A percentile compares a stretch with the other conserved stretches of the same genome.
These are phyloP conservation scores for Xylariaceae sp. DNA, from an alignment of 2,329 filamentous ascomycete genomes.

Conservation along the genomic window DNA sequence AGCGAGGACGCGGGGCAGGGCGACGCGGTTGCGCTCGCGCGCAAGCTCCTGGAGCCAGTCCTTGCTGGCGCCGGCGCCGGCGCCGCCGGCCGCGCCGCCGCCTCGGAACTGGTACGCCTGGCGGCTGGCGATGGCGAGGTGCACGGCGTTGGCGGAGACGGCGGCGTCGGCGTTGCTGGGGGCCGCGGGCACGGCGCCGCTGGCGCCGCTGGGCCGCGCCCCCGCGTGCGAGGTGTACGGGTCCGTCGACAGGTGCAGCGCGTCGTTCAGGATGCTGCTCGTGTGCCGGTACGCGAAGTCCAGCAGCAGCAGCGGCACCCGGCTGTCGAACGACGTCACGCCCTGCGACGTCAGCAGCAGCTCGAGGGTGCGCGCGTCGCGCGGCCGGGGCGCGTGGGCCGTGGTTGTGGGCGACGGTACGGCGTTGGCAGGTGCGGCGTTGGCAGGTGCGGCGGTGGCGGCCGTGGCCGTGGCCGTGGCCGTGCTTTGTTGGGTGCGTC, in stretches of 20 bases:
- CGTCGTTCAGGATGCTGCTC: constrained; percentile 70
- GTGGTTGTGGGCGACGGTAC: constrained; percentile 35
- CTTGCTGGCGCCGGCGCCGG: constrained; percentile 61
- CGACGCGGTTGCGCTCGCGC: constrained; percentile 68
- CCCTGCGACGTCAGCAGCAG: constrained; percentile 78
- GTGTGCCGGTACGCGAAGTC: constrained; percentile 88
- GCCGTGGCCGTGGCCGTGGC: constrained; percentile 7
- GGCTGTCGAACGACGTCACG: constrained; percentile 78
- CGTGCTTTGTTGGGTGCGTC: constrained; percentile 27
- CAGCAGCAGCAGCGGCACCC: constrained; percentile 79
- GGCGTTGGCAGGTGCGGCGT: constrained; percentile 26
- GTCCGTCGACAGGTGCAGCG: constrained; percentile 68
- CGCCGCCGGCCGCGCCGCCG: constrained; percentile 48
- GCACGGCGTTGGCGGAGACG: constrained; percentile 68
- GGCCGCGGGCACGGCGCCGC: constrained; percentile 52
- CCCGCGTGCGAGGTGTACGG: constrained; percentile 66
- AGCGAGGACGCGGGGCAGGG: constrained; percentile 63
- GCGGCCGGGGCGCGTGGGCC: constrained; percentile 61
- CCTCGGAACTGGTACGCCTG: constrained; percentile 70
- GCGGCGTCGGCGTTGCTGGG: constrained; percentile 53
- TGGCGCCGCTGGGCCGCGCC: constrained; percentile 51
- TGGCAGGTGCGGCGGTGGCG: constrained; percentile 20
- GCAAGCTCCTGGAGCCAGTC: constrained; percentile 80
- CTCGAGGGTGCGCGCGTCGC: constrained; percentile 79
- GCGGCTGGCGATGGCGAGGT: constrained; percentile 71